Evolutionary conservation across 2,329 filamentous ascomycete genomes (phyloP).

Genomic region (Exophiala spinifera): DNA sequence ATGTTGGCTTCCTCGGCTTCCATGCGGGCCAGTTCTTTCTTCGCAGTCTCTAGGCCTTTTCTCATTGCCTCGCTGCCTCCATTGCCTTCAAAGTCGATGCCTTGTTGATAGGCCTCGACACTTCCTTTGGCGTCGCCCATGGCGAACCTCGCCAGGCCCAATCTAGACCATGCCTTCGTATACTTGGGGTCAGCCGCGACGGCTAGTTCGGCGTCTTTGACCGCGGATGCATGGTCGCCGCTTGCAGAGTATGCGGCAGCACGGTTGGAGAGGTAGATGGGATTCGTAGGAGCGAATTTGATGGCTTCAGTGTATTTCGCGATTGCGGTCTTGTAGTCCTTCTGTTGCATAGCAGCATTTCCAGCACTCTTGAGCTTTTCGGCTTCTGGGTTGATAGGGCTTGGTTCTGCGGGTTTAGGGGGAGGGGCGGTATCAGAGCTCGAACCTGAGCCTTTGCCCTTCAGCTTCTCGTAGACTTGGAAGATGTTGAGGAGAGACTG

Average conservation of each 20-base stretch:
- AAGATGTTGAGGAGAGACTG: constrained; percentile 91
- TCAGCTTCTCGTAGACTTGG: constrained; percentile 92
- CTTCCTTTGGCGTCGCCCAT: constrained; percentile 85
- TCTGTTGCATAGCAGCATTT: constrained; percentile 91
- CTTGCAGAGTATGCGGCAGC: constrained; percentile 87
- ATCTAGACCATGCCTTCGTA: constrained; percentile 93
- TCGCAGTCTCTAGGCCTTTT: constrained; percentile 92
- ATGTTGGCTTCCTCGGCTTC: constrained; percentile 53
- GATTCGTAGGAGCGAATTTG: constrained; percentile 74
- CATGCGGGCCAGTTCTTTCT: constrained; percentile 79
- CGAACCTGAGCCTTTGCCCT: constrained; percentile 57
- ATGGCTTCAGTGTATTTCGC: constrained; percentile 86
- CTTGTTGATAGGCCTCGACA: constrained; percentile 91
- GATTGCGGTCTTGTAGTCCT: constrained; percentile 81
- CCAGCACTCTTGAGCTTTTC: constrained; percentile 86
- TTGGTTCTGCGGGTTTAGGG: constrained; percentile 37
- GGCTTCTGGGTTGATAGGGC: constrained; percentile 61
- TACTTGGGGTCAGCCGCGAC: constrained; percentile 85
- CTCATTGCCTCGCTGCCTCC: constrained; percentile 97
- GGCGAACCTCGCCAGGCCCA: constrained; percentile 87
- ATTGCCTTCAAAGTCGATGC: constrained; percentile 90
- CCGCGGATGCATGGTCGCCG: constrained; percentile 78
- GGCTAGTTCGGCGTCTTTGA: constrained; percentile 84
- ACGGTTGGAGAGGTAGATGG: constrained; percentile 96
- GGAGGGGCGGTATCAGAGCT: constrained; percentile 40